Base-by-base conservation (phyloP, 2,329 filamentous ascomycete genomes). In the Thielaviopsis ethacetica region DNA sequence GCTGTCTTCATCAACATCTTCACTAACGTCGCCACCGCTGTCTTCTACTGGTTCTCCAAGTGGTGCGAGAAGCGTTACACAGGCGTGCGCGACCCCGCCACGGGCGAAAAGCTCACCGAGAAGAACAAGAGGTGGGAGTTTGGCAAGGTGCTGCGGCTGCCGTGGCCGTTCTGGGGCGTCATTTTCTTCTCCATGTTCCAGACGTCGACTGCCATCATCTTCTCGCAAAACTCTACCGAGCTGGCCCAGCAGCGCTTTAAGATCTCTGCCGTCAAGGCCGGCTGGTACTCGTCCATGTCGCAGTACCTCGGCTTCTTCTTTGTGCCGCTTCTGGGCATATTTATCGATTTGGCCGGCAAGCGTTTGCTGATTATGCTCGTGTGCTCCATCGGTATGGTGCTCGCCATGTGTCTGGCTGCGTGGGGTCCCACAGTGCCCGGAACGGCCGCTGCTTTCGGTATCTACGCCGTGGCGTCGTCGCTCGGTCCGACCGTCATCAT, bases 1-100 rank as follows among this genome's bases (percentile, higher is more conserved):
- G 73, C 76, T 0, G 79, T 84, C 0, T 79, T 81, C 63, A 83
- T 83, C 77, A 82, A 83, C 60, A 60, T 84, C 2, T 83, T 84
- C 62, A 83, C 80, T 9, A 83, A 84, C 58, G 65, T 75, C 0
- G 72, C 74, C 1, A 82, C 79, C 0, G 57, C 73, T 0, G 67
- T 71, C 10, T 83, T 83, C 66, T 82, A 74, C 69, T 73, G 74
- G 63, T 83, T 83, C 64, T 80, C 74, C 0, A 71, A 71, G 10
- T 77, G 75, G 66, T 75, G 73, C 47, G 72, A 76, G 34, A 71
- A 70, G 24, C 71, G 70, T 24, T 83, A 76, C 56, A 64, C 67
- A 1, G 73, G 73, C 2, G 72, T 72, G 1, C 66, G 68, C 0
- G 81, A 84, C 57, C 75, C 75, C 0, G 79, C 80, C 0, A 83